Percentiles rank a stretch among this genome's conserved stretches.
Conservation (phyloP, 1,284 basidiomycete genomes). For the Ceratobasidium sp. region DNA sequence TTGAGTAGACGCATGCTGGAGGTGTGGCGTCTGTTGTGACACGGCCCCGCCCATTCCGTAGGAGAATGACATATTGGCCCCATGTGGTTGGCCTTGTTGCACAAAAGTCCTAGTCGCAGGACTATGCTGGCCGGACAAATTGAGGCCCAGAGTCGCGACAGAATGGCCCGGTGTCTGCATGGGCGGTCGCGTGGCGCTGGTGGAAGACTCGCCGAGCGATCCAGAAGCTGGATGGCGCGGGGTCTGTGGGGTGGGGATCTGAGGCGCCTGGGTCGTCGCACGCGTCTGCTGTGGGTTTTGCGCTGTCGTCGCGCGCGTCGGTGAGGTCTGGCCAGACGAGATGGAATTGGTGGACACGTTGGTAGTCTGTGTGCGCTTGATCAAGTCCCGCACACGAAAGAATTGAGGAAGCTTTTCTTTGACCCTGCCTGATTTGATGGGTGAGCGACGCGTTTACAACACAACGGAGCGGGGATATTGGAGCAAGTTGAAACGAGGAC, state of each 20-base stretch:
- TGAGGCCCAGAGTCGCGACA: constrained; percentile 20
- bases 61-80: constrained; percentile 29
- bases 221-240: constrained; percentile 37
- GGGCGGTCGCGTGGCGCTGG: constrained; percentile 32
- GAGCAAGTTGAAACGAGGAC: constrained; percentile 35
- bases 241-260: constrained; percentile 34
- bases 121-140: constrained; percentile 31
- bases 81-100: constrained; percentile 26
- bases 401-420: constrained; percentile 47
- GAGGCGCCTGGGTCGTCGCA: constrained; percentile 29
- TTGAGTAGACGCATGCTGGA: constrained; percentile 12
- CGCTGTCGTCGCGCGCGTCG: constrained; percentile 27
- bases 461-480: constrained; percentile 28
- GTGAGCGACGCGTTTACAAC: constrained; percentile 38
- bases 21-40: constrained; percentile 28
- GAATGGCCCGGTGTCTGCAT: constrained; percentile 23
- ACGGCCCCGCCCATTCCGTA: constrained; percentile 7
- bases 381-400: constrained; percentile 46
- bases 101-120: constrained; percentile 38
- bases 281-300: constrained; percentile 35
- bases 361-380: constrained; percentile 42
- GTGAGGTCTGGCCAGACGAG: constrained; percentile 30
- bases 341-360: constrained; percentile 25
- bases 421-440: constrained; percentile 44
- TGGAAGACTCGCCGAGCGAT: constrained; percentile 33